These are phyloP conservation scores for Zelonia costaricensis DNA, from an alignment of 208 protist species.

Conservation along the genomic window DNA sequence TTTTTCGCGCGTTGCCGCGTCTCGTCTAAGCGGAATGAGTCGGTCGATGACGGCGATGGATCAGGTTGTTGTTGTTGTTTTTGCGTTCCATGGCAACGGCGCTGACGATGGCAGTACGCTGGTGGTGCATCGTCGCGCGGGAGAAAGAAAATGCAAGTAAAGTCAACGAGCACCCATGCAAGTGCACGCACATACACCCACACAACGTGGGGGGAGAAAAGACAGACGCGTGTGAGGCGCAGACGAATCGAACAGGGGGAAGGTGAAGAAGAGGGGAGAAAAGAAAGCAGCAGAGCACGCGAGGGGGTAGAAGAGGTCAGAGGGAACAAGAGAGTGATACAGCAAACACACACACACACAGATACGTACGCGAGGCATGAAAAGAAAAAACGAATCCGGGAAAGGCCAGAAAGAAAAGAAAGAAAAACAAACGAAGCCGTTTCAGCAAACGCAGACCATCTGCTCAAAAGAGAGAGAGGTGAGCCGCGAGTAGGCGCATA, in stretches of 20 bases:
- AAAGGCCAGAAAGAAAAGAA: not conserved
- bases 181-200: not conserved
- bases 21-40: too few relatives aligned
- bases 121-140: too few relatives aligned
- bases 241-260: not conserved
- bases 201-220: constrained; percentile 7
- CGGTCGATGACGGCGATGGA: too few relatives aligned
- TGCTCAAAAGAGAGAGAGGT: too few relatives aligned
- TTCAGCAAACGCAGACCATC: not conserved
- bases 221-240: not conserved
- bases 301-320: not conserved
- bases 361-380: not conserved
- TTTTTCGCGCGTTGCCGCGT: too few relatives aligned
- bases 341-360: too few relatives aligned
- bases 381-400: not conserved
- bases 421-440: not conserved
- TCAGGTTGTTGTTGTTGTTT: too few relatives aligned
- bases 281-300: not conserved
- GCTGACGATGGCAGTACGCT: too few relatives aligned
- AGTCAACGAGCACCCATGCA: too few relatives aligned
- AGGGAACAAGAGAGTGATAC: not conserved
- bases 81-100: too few relatives aligned
- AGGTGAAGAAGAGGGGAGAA: not conserved
- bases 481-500: too few relatives aligned
- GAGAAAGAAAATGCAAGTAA: too few relatives aligned